phyloP scores from a whole-genome alignment of 2,329 filamentous ascomycete species.

The Ophiostoma sp. region DNA sequence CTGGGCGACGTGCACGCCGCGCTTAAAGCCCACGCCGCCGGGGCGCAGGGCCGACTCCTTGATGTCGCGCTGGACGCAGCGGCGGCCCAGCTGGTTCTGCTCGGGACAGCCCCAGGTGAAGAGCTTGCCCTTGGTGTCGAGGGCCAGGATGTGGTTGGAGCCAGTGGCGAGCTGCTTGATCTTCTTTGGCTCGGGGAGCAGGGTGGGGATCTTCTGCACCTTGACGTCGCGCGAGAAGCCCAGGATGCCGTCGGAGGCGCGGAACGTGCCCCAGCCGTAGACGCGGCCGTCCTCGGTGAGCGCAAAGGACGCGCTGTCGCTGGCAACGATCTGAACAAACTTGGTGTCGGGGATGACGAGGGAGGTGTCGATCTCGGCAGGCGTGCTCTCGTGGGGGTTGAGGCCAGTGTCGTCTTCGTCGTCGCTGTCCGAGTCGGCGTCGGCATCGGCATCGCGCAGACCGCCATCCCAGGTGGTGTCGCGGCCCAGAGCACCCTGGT shows the following conservation, averaged over 20 bases:
- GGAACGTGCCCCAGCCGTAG: slow-evolving; percentile 81
- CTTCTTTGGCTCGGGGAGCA: slow-evolving; percentile 60
- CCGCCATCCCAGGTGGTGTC: slow-evolving; percentile 61
- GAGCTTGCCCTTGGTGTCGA: slow-evolving; percentile 60
- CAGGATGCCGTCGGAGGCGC: slow-evolving; percentile 50
- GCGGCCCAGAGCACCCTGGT: slow-evolving; percentile 73
- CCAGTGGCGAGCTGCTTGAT: slow-evolving; percentile 60
- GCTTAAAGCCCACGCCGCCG: slow-evolving; percentile 34
- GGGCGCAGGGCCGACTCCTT: slow-evolving; percentile 34
- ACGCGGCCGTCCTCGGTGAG: slow-evolving; percentile 70
- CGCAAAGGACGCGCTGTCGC: slow-evolving; percentile 70
- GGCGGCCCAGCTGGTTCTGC: slow-evolving; percentile 59
- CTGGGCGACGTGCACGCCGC: slow-evolving; percentile 59
- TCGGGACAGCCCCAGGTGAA: slow-evolving; percentile 69
- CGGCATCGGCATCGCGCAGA: slow-evolving; percentile 48
- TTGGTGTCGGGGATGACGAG: slow-evolving; percentile 31
- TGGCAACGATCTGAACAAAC: slow-evolving; percentile 60
- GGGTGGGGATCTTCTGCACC: slow-evolving; percentile 46
- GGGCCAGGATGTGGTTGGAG: slow-evolving; percentile 65
- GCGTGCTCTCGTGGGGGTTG: slow-evolving; percentile 60
- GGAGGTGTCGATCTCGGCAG: slow-evolving; percentile 51
- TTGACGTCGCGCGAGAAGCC: slow-evolving; percentile 33
- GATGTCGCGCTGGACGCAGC: slow-evolving; percentile 52
- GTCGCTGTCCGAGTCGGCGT: slow-evolving; percentile 37
- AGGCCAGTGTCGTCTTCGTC: slow-evolving; percentile 42